Evolutionary conservation across 495 filamentous ascomycete genomes (phyloP).

Genomic region (Halenospora varia): DNA sequence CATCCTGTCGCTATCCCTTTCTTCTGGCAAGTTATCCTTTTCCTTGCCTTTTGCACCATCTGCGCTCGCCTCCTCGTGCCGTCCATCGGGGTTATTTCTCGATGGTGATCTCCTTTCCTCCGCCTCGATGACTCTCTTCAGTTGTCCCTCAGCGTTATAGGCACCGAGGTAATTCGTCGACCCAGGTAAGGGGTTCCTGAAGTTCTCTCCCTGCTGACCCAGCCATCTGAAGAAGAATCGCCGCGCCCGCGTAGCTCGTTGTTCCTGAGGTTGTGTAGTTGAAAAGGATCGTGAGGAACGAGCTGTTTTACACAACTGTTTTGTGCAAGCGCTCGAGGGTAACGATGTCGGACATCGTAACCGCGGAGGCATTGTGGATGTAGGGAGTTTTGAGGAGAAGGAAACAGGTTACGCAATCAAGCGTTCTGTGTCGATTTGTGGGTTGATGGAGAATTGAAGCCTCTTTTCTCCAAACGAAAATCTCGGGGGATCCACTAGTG

Average conservation of each 20-base stretch:
- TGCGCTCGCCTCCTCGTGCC: not conserved
- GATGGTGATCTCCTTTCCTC: no score
- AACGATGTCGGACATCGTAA: conserved; percentile 16
- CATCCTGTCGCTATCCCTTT: conserved; percentile 10
- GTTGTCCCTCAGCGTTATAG: conserved; percentile 15
- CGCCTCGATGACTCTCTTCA: conserved; percentile 16
- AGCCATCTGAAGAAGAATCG: conserved; percentile 21
- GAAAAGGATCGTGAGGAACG: conserved; percentile 21
- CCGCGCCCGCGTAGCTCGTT: conserved; percentile 12
- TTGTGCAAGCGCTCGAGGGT: conserved; percentile 7
- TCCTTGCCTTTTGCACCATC: not conserved
- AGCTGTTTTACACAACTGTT: conserved; percentile 11
- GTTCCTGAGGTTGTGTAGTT: conserved; percentile 11
- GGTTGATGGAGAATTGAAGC: not conserved
- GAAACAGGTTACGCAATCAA: not conserved
- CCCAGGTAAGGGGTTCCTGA: conserved; percentile 13
- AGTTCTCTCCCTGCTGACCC: conserved; percentile 8
- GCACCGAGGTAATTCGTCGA: conserved; percentile 27
- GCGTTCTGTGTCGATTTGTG: not conserved
- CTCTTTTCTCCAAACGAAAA: not conserved
- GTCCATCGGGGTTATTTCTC: no score
- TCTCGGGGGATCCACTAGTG: not conserved
- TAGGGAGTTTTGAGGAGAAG: not conserved
- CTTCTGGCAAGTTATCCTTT: conserved; percentile 10
- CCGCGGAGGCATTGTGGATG: conserved; percentile 19